Evolutionary conservation across 2,329 filamentous ascomycete genomes (phyloP).

Genomic region (Macrophomina tecta): DNA sequence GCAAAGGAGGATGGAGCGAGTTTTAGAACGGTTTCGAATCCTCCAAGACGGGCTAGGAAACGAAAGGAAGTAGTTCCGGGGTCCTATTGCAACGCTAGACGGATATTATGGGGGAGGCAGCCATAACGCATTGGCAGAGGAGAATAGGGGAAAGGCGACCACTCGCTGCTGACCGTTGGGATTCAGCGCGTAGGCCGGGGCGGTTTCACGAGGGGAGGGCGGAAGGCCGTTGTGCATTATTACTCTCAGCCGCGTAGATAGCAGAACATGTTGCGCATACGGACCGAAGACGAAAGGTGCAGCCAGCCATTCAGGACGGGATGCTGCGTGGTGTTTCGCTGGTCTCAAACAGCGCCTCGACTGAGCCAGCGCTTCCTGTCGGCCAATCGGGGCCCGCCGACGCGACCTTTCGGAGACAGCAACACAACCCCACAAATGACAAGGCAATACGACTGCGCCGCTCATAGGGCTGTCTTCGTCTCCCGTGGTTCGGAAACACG

Average conservation of each 20-base stretch:
- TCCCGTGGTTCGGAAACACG: not conserved
- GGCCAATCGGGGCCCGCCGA: not conserved
- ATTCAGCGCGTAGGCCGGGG: not conserved
- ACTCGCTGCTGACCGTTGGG: not conserved
- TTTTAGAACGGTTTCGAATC: slow-evolving; percentile 7
- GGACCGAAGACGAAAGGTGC: not conserved
- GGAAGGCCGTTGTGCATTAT: not conserved
- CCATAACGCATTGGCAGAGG: not conserved
- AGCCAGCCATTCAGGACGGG: not conserved
- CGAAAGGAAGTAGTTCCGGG: not conserved
- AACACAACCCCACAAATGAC: not conserved
- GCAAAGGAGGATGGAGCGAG: not conserved
- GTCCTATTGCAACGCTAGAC: not conserved
- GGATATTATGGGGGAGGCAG: not conserved
- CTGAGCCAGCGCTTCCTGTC: not conserved
- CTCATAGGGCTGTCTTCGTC: not conserved
- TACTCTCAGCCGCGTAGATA: not conserved
- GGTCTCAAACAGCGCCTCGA: not conserved
- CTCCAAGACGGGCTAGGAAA: not conserved
- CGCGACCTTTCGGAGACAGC: not conserved
- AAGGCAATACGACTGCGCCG: not conserved
- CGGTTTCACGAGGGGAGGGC: not conserved
- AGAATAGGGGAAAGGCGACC: slow-evolving; percentile 2
- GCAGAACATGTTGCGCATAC: not conserved
- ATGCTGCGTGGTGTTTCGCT: not conserved